A percentile compares a stretch with the other conserved stretches of the same genome.
Evolutionary conservation across 306 rosid species (phyloP).

Genomic region (Cucumis cinereus): DNA sequence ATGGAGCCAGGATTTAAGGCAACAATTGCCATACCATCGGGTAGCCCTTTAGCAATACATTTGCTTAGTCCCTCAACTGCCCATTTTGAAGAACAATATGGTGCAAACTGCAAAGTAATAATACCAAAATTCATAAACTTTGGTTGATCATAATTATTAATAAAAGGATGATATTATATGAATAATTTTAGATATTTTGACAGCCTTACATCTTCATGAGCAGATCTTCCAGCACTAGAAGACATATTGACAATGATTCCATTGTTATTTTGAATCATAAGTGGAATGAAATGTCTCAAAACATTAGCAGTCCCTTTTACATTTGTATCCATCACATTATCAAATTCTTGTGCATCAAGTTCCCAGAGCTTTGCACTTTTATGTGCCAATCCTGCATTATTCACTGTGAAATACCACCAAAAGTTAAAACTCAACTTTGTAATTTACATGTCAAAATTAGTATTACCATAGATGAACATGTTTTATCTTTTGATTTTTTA

Average conservation of each 20-base stretch:
- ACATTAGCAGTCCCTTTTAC: constrained; percentile 61
- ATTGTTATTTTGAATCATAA: constrained; percentile 29
- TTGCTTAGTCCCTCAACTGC: background rate
- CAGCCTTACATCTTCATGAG: background rate
- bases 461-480: no score
- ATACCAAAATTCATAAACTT: background rate
- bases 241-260: constrained; percentile 79
- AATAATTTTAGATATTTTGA: no score
- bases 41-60: background rate
- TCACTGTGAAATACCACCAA: constrained; percentile 21
- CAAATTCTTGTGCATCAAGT: constrained; percentile 50
- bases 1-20: background rate
- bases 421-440: no score
- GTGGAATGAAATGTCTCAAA: constrained; percentile 67
- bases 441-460: no score
- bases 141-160: no score
- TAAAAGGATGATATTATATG: no score
- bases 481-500: no score
- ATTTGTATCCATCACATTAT: constrained; percentile 59
- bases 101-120: background rate
- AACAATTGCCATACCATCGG: background rate
- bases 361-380: constrained; percentile 74
- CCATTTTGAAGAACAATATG: background rate
- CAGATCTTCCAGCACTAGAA: constrained; percentile 69
- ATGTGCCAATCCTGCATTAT: constrained; percentile 65